phyloP scores from a whole-genome alignment of 805 yeast species.

The Pichia scutulata region DNA sequence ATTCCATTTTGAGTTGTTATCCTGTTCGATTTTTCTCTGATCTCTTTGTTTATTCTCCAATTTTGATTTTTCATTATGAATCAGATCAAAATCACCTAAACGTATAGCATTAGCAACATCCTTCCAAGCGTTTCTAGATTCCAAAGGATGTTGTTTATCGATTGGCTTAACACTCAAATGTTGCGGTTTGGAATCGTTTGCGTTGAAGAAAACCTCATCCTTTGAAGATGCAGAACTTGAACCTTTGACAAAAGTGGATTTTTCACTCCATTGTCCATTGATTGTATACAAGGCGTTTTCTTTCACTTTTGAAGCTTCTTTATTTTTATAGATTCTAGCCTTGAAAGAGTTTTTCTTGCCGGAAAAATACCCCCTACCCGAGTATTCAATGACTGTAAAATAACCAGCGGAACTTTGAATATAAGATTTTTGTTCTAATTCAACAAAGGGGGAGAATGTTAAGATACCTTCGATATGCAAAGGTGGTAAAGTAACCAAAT shows the following conservation, averaged over 20 bases:
- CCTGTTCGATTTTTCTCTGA: slow-evolving; percentile 64
- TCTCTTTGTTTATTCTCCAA: slow-evolving; percentile 85
- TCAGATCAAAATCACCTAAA: slow-evolving; percentile 64
- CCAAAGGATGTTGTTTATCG: slow-evolving; percentile 72
- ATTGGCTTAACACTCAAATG: slow-evolving; percentile 70
- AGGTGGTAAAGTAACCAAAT: slow-evolving; percentile 84
- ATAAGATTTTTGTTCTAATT: slow-evolving; percentile 80
- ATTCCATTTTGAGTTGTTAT: slow-evolving; percentile 59
- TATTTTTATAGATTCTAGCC: slow-evolving; percentile 64
- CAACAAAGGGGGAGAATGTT: slow-evolving; percentile 89
- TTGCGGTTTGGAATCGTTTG: slow-evolving; percentile 41
- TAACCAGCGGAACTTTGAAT: slow-evolving; percentile 81
- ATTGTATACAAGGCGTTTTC: slow-evolving; percentile 71
- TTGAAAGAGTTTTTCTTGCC: slow-evolving; percentile 93
- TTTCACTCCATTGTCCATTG: slow-evolving; percentile 88
- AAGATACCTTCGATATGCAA: slow-evolving; percentile 90
- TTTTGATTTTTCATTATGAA: slow-evolving; percentile 64
- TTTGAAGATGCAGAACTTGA: slow-evolving; percentile 33
- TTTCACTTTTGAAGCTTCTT: slow-evolving; percentile 38
- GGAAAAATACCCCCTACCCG: slow-evolving; percentile 90
- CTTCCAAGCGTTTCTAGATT: slow-evolving; percentile 83
- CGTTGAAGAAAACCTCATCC: slow-evolving; percentile 57
- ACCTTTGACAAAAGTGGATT: slow-evolving; percentile 58
- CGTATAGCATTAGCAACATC: slow-evolving; percentile 84
- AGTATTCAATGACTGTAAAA: slow-evolving; percentile 62